Evolutionary conservation across 805 yeast genomes (phyloP), one percentile per base, ranked within the genome.

Genomic region (Metschnikowia noctiluminum): DNA sequence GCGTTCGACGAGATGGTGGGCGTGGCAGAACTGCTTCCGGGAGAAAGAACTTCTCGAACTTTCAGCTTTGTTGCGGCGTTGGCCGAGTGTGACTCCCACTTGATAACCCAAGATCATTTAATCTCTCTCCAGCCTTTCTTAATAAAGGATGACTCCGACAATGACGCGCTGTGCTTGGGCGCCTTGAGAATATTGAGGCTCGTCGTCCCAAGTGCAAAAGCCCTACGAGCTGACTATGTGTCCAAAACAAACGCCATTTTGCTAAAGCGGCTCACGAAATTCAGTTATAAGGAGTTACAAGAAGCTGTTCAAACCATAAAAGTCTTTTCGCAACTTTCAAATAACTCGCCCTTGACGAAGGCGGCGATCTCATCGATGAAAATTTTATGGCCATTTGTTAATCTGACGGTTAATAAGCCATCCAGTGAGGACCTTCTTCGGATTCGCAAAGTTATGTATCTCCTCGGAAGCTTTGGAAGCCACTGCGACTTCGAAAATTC

Each of bases 281-380:
- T 84, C 65, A 78, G 74, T 44, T 73, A 76, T 0, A 71, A 62
- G 49, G 94, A 87, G 55, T 63, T 88, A 8, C 79, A 79, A n/a
- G 84, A 83, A 58, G 96, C 92, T 0, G 77, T 88, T 62, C 89
- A 90, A 1, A 74, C 88, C 48, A 65, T 81, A 4, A 82, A 89
- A 85, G 64, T 63, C 8, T 66, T 87, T 0, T 74, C 87, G 2
- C 58, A 54, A 2, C 64, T 77, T 56, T 70, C 74, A 37, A 65
- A 79, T 43, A 73, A 77, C 0, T 48, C 59, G 0, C 78, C 79
- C 52, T 57, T 87, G 5, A 79, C 82, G 0, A 79, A 76, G 53
- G 91, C 91, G 0, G 79, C 88, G 15, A 66, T 81, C 0, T 81
- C 90, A 0, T 80, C 89, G 36, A 61, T 88, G 51, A 65, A 66